Conservation (phyloP, 768 basidiomycete genomes). For the Termitomyces sp. region DNA sequence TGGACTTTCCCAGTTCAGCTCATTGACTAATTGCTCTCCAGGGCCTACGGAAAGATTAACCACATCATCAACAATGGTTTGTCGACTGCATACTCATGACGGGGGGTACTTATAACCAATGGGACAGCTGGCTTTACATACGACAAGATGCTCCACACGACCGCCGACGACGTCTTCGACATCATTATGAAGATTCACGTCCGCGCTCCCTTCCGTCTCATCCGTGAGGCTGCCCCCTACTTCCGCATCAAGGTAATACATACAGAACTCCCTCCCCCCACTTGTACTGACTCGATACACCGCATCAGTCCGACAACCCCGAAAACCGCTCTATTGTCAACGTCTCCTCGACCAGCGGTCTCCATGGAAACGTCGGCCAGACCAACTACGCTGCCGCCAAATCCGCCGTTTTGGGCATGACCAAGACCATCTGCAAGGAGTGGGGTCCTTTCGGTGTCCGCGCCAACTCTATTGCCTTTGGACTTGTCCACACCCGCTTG, state of each 20-base stretch:
- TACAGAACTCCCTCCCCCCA: background rate
- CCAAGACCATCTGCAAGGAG: slow-evolving; percentile 84
- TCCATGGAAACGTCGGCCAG: slow-evolving; percentile 86
- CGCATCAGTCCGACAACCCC: slow-evolving; percentile 40
- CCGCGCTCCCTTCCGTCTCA: slow-evolving; percentile 79
- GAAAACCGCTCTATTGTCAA: slow-evolving; percentile 77
- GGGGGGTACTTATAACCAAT: too few species aligned
- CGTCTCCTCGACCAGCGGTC: slow-evolving; percentile 75
- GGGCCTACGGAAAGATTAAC: slow-evolving; percentile 80
- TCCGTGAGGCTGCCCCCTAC: slow-evolving; percentile 80
- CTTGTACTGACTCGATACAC: background rate
- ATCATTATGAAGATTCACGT: slow-evolving; percentile 83
- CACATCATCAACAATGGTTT: slow-evolving; percentile 80
- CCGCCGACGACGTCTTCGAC: slow-evolving; percentile 76
- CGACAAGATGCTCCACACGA: slow-evolving; percentile 87
- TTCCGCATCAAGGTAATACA: slow-evolving; percentile 64
- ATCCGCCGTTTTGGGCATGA: slow-evolving; percentile 70
- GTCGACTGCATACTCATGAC: slow-evolving; percentile 7
- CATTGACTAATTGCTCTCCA: slow-evolving; percentile 18
- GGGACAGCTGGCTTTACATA: slow-evolving; percentile 65
- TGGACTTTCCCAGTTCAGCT: background rate
- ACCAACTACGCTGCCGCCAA: slow-evolving; percentile 80
- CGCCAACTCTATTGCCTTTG: slow-evolving; percentile 77
- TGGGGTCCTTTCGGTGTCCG: slow-evolving; percentile 83
- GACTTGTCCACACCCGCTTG: slow-evolving; percentile 74